Evolutionary conservation across 305 asterid genomes (phyloP).

Genomic region (Fraxinus xanthoxyloides): DNA sequence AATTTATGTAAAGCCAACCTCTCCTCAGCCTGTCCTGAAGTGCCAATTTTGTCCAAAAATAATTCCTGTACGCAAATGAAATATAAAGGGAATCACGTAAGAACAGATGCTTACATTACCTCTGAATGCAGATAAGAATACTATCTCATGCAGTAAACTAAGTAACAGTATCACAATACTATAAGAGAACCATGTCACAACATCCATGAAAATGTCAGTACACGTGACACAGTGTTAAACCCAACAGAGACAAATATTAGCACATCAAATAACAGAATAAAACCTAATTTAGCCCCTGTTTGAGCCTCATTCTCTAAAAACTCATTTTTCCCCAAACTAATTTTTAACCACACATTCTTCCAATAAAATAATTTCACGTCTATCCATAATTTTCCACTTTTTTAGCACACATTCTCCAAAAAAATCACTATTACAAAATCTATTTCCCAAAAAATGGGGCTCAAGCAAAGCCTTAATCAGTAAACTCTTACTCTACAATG

Average conservation of each 20-base stretch:
- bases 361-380: not conserved
- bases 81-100: conserved; percentile 19
- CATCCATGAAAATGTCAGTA: not conserved
- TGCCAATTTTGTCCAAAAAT: conserved; percentile 53
- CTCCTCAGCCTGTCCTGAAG: conserved; percentile 46
- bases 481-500: not conserved
- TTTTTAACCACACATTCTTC: not conserved
- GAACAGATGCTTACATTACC: not conserved
- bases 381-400: not conserved
- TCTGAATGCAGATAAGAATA: not conserved
- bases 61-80: conserved; percentile 57
- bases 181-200: not conserved
- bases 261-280: not conserved
- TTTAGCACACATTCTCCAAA: not conserved
- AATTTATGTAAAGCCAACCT: conserved; percentile 45
- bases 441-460: not conserved
- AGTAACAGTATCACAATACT: not conserved
- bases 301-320: not conserved
- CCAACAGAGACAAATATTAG: not conserved
- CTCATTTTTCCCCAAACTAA: not conserved
- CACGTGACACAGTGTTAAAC: not conserved
- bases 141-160: not conserved
- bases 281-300: not conserved
- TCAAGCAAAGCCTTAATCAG: not conserved
- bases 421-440: not conserved